Evolutionary conservation across 73 alveolate genomes (phyloP).

Genomic region (Symbiodinium pilosum): DNA sequence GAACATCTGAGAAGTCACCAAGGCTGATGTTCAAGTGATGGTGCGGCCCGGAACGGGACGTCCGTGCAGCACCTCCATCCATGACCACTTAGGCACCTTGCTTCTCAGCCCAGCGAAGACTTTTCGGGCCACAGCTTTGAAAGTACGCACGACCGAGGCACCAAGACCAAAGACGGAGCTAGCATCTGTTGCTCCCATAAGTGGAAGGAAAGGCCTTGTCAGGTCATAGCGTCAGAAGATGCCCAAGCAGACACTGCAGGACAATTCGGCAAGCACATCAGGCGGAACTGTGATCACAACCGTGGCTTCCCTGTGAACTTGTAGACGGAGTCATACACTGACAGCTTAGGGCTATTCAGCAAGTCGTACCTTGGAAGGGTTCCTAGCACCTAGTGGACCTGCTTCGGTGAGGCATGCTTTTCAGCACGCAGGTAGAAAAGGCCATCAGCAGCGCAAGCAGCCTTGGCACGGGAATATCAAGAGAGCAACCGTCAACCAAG

Average conservation of each 20-base stretch:
- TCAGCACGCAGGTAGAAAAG: not conserved
- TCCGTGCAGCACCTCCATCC: slow-evolving; percentile 32
- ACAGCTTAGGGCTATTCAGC: slow-evolving; percentile 37
- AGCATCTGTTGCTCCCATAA: slow-evolving; percentile 34
- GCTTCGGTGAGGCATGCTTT: slow-evolving; percentile 2
- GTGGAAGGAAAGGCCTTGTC: slow-evolving; percentile 7
- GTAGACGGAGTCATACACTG: not conserved
- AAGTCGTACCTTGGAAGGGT: slow-evolving; percentile 21
- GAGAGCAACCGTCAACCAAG: slow-evolving; percentile 26
- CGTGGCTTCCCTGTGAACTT: not conserved
- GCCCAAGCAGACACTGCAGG: slow-evolving; percentile 33
- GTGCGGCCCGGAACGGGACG: not conserved
- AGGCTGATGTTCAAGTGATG: not conserved
- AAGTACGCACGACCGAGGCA: not conserved
- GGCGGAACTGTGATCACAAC: not conserved
- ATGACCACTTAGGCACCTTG: slow-evolving; percentile 28
- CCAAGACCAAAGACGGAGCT: slow-evolving; percentile 10
- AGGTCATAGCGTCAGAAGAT: slow-evolving; percentile 39
- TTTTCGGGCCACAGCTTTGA: not conserved
- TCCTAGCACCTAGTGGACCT: slow-evolving; percentile 5
- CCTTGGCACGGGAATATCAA: slow-evolving; percentile 1
- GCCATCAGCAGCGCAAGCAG: not conserved
- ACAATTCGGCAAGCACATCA: slow-evolving; percentile 6
- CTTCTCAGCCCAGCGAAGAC: slow-evolving; percentile 38
- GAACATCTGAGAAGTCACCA: not conserved